phyloP scores from a whole-genome alignment of 106 monocot genomes.

The Hemerocallis citrina region DNA sequence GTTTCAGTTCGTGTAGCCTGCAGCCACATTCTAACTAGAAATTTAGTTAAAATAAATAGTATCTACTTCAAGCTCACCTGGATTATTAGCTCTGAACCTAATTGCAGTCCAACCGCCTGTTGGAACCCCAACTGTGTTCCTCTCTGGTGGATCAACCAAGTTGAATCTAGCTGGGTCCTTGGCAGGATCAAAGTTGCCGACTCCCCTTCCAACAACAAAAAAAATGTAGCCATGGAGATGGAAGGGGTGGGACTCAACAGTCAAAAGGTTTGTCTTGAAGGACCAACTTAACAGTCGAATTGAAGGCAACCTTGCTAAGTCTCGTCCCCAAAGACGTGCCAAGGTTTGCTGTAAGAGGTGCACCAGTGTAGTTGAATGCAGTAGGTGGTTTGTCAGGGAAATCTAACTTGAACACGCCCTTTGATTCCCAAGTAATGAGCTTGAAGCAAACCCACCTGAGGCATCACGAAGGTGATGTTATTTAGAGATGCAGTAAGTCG shows the following conservation, averaged over 20 bases:
- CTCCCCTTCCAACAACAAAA: constrained; percentile 25
- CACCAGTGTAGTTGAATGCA: constrained; percentile 21
- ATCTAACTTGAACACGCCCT: constrained; percentile 22
- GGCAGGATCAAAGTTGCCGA: constrained; percentile 12
- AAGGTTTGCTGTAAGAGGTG: constrained; percentile 20
- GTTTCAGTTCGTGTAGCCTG: too few species aligned
- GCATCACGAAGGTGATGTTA: constrained; percentile 27
- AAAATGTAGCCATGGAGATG: constrained; percentile 27
- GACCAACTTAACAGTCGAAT: constrained; percentile 18
- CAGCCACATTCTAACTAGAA: too few species aligned
- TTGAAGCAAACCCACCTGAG: constrained; percentile 15
- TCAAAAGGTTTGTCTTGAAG: constrained; percentile 21
- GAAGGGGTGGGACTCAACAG: constrained; percentile 17
- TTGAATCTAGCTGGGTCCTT: constrained; percentile 20
- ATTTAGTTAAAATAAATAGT: background rate
- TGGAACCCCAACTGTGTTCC: constrained; percentile 24
- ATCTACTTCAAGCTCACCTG: constrained; percentile 1
- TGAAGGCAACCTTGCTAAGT: constrained; percentile 16
- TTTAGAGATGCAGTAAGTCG: constrained; percentile 14
- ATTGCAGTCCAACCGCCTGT: constrained; percentile 27
- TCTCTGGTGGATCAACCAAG: constrained; percentile 24
- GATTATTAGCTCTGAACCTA: constrained; percentile 20
- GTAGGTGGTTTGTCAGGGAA: constrained; percentile 19
- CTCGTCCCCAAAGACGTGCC: constrained; percentile 11
- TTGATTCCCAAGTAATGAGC: constrained; percentile 19